Base-by-base conservation (phyloP, 2,329 filamentous ascomycete species). In the Annulohypoxylon truncatum region DNA sequence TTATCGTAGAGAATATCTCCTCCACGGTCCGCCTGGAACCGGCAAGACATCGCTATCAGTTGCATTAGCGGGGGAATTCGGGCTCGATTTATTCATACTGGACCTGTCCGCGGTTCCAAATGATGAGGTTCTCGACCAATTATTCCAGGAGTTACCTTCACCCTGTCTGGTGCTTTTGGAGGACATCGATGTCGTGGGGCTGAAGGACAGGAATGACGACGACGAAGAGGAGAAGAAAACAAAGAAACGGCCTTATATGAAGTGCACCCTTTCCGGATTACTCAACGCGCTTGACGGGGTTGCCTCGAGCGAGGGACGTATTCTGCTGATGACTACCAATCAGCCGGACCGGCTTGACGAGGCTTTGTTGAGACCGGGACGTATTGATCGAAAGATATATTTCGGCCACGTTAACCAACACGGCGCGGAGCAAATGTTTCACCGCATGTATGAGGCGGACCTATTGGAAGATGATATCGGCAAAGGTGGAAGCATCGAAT, bases 1-100 rank as follows among this genome's bases (percentile, higher is more conserved):
- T 0, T 93, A 93, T 73, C 84, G 91, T 9, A 82, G 91, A 54
- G 91, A 90, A 8, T 93, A 92, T 72, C 83, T 93, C 4, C 82
- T 93, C 0, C 87, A 93, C 71, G 91, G 91, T 0, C 90, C 91
- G 1, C 91, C 90, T 0, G 91, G 91, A 0, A 92, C 89, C 0
- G 90, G 91, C 38, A 93, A 94, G 77, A 92, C 89, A 58, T 92
- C 89, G 0, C 91, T 93, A 69, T 92, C 92, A 33, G 88, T 92
- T 72, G 91, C 90, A 0, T 79, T 93, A 6, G 91, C 91, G 1
- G 90, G 90, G 2, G 81, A 87, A 52, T 81, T 93, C 55, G 88
- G 92, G 69, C 92, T 92, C 71, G 90, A 92, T 73, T 90, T 93
- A 71, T 91, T 90, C 46, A 88, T 93, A 71, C 77, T 93, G 15